Evolutionary conservation across 2,329 filamentous ascomycete genomes (phyloP).

Genomic region (Xylaria hypoxylon): DNA sequence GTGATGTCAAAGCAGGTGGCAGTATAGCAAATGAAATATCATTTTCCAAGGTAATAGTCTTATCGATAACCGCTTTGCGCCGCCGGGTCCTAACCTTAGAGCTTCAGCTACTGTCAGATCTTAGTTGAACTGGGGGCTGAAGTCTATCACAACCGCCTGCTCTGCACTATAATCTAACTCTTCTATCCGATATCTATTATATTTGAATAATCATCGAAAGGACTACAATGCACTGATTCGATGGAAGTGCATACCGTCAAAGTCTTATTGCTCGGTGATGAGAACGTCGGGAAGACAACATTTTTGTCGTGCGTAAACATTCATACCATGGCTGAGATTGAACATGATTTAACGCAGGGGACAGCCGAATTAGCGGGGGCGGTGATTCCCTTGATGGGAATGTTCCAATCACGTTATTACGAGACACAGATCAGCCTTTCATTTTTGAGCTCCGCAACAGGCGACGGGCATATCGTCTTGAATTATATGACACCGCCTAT

Average conservation of each 20-base stretch:
- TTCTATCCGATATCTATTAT: no score
- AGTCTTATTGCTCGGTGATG: constrained; percentile 70
- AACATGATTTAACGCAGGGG: constrained; percentile 13
- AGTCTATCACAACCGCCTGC: not conserved
- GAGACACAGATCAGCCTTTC: constrained; percentile 71
- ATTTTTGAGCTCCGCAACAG: constrained; percentile 65
- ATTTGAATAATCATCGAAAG: not conserved
- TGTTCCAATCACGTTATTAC: constrained; percentile 61
- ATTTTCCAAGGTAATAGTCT: constrained; percentile 20
- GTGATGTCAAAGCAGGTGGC: not conserved
- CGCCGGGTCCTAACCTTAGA: not conserved
- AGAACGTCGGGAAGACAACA: constrained; percentile 69
- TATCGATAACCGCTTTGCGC: constrained; percentile 44
- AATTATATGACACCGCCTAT: constrained; percentile 70
- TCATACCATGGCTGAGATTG: constrained; percentile 3
- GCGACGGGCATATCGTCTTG: constrained; percentile 63
- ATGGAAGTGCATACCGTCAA: constrained; percentile 64
- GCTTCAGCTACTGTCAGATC: constrained; percentile 5
- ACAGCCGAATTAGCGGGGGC: constrained; percentile 65
- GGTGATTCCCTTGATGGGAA: constrained; percentile 54
- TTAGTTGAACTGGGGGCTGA: not conserved
- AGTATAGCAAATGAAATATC: not conserved
- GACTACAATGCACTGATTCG: constrained; percentile 15
- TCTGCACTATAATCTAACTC: not conserved
- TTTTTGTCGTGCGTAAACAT: constrained; percentile 66